A percentile compares a stretch with the other conserved stretches of the same genome.
Conservation (phyloP, 768 basidiomycete genomes). For the Naematelia aurantialba region DNA sequence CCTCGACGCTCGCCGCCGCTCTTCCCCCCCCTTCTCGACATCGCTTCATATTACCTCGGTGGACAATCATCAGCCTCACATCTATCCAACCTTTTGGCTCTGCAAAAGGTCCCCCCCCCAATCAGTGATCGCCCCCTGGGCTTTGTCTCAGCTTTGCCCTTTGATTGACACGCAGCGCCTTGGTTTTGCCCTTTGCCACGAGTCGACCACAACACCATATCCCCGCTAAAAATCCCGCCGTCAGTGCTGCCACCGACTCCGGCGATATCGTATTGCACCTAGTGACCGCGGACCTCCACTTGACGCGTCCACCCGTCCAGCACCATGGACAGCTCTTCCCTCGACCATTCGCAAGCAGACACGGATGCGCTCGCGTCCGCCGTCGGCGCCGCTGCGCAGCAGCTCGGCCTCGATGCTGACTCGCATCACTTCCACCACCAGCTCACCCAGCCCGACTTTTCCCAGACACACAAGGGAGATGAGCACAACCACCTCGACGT, state of each 20-base stretch:
- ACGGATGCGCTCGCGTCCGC: conserved; percentile 35
- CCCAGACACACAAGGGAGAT: conserved; percentile 14
- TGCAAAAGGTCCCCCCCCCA: too few relatives aligned
- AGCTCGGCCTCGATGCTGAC: conserved; percentile 16
- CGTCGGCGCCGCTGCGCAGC: conserved; percentile 27
- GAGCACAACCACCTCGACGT: conserved; percentile 20
- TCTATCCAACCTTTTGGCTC: too few relatives aligned
- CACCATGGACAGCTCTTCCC: conserved; percentile 27
- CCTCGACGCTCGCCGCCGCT: background rate
- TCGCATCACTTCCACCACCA: conserved; percentile 21
- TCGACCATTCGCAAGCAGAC: conserved; percentile 32
- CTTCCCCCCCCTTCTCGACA: background rate
- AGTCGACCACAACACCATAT: conserved; percentile 1
- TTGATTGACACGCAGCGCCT: background rate
- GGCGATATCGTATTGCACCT: conserved; percentile 14
- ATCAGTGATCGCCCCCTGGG: too few relatives aligned
- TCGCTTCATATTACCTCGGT: too few relatives aligned
- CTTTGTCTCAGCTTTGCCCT: too few relatives aligned
- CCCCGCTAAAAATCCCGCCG: background rate
- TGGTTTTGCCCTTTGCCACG: background rate
- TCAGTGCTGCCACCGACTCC: conserved; percentile 10
- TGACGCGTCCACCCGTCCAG: conserved; percentile 12
- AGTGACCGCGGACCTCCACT: conserved; percentile 18
- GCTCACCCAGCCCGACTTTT: conserved; percentile 36
- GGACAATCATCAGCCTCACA: too few relatives aligned